Percentiles rank a stretch among this genome's conserved stretches.
phyloP scores from a whole-genome alignment of 495 filamentous ascomycete genomes.

The Talaromyces stipitatus region DNA sequence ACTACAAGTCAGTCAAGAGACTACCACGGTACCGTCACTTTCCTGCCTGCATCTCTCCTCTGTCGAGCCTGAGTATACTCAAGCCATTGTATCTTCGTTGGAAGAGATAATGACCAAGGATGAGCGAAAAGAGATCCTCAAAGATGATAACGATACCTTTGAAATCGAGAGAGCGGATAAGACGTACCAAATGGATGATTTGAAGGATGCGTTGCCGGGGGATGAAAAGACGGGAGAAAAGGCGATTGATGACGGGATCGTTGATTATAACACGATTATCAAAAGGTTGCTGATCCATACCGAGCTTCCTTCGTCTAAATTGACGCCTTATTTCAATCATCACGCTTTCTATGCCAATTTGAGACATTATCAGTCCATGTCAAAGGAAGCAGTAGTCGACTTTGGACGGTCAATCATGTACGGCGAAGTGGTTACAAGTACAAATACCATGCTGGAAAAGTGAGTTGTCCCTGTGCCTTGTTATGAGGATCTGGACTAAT shows the following conservation, averaged over 20 bases:
- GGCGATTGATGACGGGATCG: conserved; percentile 34
- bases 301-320: conserved; percentile 60
- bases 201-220: conserved; percentile 45
- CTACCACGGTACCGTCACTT: conserved; percentile 66
- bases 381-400: conserved; percentile 42
- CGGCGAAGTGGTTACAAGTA: conserved; percentile 89
- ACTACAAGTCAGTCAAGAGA: conserved; percentile 62
- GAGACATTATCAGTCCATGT: conserved; percentile 52
- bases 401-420: conserved; percentile 82
- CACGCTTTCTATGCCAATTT: conserved; percentile 69
- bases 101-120: conserved; percentile 61
- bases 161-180: conserved; percentile 54
- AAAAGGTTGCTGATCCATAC: conserved; percentile 67
- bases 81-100: conserved; percentile 58
- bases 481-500: conserved; percentile 10
- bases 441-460: conserved; percentile 93
- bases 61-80: conserved; percentile 51
- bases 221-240: conserved; percentile 15
- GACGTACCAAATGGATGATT: conserved; percentile 51
- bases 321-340: conserved; percentile 88
- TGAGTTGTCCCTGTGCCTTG: conserved; percentile 23
- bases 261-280: conserved; percentile 66
- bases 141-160: conserved; percentile 81
- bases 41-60: conserved; percentile 82
- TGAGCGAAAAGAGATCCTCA: conserved; percentile 65